These are phyloP conservation scores for Hypoxylon intermedium DNA, from an alignment of 495 filamentous ascomycete species.

Conservation along the genomic window DNA sequence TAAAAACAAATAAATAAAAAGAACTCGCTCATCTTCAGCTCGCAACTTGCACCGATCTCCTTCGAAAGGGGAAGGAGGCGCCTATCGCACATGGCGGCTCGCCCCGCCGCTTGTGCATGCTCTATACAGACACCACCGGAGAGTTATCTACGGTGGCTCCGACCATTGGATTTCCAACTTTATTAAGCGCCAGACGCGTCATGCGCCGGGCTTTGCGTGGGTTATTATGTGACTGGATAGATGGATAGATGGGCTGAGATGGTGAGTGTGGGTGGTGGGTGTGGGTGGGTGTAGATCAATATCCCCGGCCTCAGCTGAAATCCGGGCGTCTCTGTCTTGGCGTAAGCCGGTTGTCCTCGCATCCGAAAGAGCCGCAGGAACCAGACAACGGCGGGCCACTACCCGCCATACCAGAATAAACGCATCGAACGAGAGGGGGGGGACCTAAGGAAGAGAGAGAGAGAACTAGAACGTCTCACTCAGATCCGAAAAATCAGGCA, in stretches of 20 bases:
- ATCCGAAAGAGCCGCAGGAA: not conserved
- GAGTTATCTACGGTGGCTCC: not conserved
- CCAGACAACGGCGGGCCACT: not conserved
- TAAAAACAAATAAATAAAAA: too few species aligned
- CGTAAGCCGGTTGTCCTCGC: not conserved
- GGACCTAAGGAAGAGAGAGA: not conserved
- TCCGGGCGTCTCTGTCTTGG: not conserved
- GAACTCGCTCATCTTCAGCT: slow-evolving; percentile 1
- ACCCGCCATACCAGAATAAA: not conserved
- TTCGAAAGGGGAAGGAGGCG: not conserved
- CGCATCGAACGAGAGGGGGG: not conserved
- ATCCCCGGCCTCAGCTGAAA: not conserved
- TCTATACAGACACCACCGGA: not conserved
- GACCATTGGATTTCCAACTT: not conserved
- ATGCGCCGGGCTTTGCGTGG: not conserved
- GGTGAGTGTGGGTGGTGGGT: not conserved
- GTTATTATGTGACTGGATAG: not conserved
- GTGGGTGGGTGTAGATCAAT: too few species aligned
- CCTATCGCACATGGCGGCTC: not conserved
- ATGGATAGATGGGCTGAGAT: not conserved
- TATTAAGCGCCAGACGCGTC: not conserved
- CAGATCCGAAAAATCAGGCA: slow-evolving; percentile 71
- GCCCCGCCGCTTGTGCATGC: not conserved
- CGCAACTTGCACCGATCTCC: not conserved
- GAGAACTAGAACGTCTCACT: slow-evolving; percentile 33